Conservation (phyloP, 2,329 filamentous ascomycete species). For the Epichloe glyceriae region DNA sequence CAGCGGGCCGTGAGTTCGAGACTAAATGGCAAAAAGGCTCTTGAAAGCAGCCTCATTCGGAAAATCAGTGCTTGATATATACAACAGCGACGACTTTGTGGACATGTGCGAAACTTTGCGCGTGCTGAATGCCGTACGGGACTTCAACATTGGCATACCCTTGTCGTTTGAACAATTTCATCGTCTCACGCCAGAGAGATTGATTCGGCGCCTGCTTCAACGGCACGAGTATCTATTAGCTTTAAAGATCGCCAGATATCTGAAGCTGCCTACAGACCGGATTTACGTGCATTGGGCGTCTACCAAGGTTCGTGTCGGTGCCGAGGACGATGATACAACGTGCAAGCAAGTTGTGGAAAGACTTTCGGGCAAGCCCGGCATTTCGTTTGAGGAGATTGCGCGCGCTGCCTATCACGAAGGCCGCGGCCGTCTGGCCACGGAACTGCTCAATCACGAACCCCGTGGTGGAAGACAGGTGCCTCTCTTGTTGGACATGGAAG, state of each 20-base stretch:
- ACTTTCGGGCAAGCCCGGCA: constrained; percentile 74
- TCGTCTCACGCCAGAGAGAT: constrained; percentile 73
- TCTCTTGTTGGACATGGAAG: constrained; percentile 83
- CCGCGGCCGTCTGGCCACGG: constrained; percentile 73
- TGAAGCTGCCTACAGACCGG: constrained; percentile 72
- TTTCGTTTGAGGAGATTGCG: constrained; percentile 92
- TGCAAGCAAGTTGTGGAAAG: constrained; percentile 79
- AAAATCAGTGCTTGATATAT: constrained; percentile 92
- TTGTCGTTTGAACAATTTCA: constrained; percentile 91
- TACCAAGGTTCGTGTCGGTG: constrained; percentile 76
- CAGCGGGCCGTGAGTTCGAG: constrained; percentile 84
- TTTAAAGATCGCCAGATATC: constrained; percentile 73
- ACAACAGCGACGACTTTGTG: constrained; percentile 97
- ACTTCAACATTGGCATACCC: constrained; percentile 80
- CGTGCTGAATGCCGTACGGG: constrained; percentile 83
- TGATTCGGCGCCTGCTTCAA: constrained; percentile 77
- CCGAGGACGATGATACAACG: constrained; percentile 76
- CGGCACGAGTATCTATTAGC: constrained; percentile 86
- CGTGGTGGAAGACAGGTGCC: constrained; percentile 94
- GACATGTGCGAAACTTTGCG: constrained; percentile 93
- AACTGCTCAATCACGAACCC: constrained; percentile 85
- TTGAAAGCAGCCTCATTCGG: constrained; percentile 96
- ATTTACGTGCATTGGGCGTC: constrained; percentile 98
- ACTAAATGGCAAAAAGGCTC: constrained; percentile 82
- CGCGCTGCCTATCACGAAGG: constrained; percentile 91